phyloP scores from a whole-genome alignment of 2,329 filamentous ascomycete genomes.

The Hymenoscyphus infarciens region DNA sequence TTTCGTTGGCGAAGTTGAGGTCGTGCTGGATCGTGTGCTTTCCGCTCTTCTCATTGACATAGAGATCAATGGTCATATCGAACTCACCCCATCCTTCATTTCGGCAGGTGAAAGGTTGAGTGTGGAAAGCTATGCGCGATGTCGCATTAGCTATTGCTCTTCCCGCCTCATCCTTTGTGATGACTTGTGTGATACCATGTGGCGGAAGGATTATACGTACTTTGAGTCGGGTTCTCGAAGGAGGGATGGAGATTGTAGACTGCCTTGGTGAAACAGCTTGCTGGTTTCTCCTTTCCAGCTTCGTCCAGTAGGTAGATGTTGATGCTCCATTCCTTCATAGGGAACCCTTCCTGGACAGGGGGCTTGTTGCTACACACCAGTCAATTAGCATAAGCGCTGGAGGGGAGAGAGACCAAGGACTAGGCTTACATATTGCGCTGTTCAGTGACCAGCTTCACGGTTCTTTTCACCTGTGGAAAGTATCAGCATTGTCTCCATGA shows the following conservation, averaged over 20 bases:
- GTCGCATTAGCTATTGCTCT: neutral
- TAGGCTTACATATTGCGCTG: constrained; percentile 68
- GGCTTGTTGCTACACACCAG: constrained; percentile 63
- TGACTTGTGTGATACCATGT: neutral
- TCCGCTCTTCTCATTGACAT: constrained; percentile 78
- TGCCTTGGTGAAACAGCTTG: constrained; percentile 85
- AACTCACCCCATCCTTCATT: constrained; percentile 99
- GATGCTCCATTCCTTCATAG: constrained; percentile 90
- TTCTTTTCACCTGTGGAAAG: constrained; percentile 65
- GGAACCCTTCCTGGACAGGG: constrained; percentile 79
- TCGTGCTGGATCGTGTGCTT: constrained; percentile 82
- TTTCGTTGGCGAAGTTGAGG: constrained; percentile 79
- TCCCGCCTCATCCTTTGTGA: neutral
- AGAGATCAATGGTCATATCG: constrained; percentile 84
- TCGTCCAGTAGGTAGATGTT: constrained; percentile 81
- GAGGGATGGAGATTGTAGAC: constrained; percentile 92
- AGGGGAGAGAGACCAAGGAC: neutral
- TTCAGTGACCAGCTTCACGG: constrained; percentile 88
- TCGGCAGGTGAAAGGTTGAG: constrained; percentile 80
- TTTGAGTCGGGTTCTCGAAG: constrained; percentile 82
- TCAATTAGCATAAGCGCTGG: constrained; percentile 13
- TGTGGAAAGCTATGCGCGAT: constrained; percentile 62
- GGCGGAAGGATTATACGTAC: constrained; percentile 49
- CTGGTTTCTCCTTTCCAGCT: constrained; percentile 77
- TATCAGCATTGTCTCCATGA: neutral